phyloP scores from a whole-genome alignment of 2,329 filamentous ascomycete genomes.

The Atkinsonella texensis region DNA sequence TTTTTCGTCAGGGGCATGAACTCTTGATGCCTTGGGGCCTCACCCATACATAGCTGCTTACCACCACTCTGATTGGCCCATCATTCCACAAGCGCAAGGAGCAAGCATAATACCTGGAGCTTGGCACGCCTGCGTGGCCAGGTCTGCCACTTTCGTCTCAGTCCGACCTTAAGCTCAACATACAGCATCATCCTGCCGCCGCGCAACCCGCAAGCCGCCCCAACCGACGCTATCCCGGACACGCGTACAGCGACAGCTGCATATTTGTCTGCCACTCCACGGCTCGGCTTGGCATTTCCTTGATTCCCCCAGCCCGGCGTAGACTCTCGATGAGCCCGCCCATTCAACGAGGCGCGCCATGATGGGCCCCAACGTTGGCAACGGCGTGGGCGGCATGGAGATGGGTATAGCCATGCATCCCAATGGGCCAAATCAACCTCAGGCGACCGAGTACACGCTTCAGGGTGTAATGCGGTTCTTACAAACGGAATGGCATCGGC shows the following conservation, averaged over 20 bases:
- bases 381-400: slow-evolving; percentile 35
- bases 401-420: slow-evolving; percentile 34
- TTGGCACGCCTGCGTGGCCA: no score
- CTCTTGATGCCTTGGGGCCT: slow-evolving; percentile 28
- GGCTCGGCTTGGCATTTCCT: slow-evolving; percentile 10
- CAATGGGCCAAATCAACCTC: slow-evolving; percentile 37
- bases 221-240: neutral
- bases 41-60: slow-evolving; percentile 7
- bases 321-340: slow-evolving; percentile 26
- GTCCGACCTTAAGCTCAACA: neutral
- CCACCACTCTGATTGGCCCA: slow-evolving; percentile 17
- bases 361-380: slow-evolving; percentile 32
- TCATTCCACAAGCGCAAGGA: slow-evolving; percentile 5
- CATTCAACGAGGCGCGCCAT: slow-evolving; percentile 24
- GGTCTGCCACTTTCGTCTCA: neutral
- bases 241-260: neutral
- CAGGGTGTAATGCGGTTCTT: slow-evolving; percentile 95
- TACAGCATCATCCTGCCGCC: neutral
- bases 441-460: slow-evolving; percentile 50
- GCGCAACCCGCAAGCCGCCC: neutral
- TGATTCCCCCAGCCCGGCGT: slow-evolving; percentile 11
- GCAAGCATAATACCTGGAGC: slow-evolving; percentile 12
- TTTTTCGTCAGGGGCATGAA: slow-evolving; percentile 4
- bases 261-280: neutral
- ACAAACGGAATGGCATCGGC: slow-evolving; percentile 97